phyloP scores from a whole-genome alignment of 2,329 filamentous ascomycete genomes.

The Falciphora oryzae region DNA sequence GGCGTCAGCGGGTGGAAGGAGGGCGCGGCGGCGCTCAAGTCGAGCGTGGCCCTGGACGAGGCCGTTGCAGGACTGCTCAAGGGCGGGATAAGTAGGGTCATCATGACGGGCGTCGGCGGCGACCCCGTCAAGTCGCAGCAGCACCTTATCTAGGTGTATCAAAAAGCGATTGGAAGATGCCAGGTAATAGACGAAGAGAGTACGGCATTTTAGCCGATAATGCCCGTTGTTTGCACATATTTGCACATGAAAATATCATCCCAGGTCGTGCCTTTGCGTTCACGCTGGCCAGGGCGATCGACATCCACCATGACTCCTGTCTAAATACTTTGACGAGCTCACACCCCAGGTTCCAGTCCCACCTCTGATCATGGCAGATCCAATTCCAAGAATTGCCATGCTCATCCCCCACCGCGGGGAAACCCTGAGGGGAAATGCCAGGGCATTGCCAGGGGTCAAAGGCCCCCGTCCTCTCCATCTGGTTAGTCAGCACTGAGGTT shows the following conservation, averaged over 20 bases:
- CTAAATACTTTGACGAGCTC: no score
- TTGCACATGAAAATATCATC: neutral
- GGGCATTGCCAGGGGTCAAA: neutral
- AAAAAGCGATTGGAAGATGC: neutral
- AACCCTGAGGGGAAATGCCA: neutral
- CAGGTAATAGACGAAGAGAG: neutral
- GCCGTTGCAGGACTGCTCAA: slow-evolving; percentile 61
- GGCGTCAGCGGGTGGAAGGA: slow-evolving; percentile 67
- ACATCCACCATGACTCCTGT: no score
- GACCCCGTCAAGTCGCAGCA: slow-evolving; percentile 78
- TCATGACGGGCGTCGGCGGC: slow-evolving; percentile 85
- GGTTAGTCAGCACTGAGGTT: neutral
- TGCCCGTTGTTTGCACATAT: no score
- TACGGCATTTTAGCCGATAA: no score
- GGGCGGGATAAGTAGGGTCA: slow-evolving; percentile 80
- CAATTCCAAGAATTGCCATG: neutral
- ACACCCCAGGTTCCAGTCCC: no score
- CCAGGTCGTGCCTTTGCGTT: neutral
- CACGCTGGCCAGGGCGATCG: no score
- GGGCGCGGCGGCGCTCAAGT: slow-evolving; percentile 33
- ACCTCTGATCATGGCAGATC: no score
- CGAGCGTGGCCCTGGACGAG: slow-evolving; percentile 56
- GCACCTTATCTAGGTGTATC: slow-evolving; percentile 56
- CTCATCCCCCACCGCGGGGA: neutral
- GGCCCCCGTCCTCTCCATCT: neutral